A percentile compares a stretch with the other conserved stretches of the same genome.
phyloP scores from a whole-genome alignment of 169 alveolate genomes.

The Cryptosporidium xiaoi region DNA sequence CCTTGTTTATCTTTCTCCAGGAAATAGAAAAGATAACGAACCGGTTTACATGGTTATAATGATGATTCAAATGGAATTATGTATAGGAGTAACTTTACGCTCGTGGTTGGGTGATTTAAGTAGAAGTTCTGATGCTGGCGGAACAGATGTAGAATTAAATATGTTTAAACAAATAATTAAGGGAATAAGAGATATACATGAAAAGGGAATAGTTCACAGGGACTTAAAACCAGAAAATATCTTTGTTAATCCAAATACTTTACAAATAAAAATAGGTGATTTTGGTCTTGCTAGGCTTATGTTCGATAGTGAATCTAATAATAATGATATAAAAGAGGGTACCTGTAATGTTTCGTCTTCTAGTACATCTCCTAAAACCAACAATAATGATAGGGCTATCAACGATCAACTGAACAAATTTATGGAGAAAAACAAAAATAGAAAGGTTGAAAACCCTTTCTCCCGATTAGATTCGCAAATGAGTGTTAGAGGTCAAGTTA shows the following conservation, averaged over 20 bases:
- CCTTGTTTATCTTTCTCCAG: conserved; percentile 64
- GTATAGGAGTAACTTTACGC: conserved; percentile 87
- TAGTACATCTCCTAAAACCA: background rate
- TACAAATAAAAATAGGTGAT: conserved; percentile 89
- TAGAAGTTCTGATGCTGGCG: conserved; percentile 63
- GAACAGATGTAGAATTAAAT: conserved; percentile 81
- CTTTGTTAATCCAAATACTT: conserved; percentile 85
- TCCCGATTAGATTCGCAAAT: conserved; percentile 75
- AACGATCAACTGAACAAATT: background rate
- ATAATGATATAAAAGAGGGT: background rate
- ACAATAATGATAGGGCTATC: background rate
- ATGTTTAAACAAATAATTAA: conserved; percentile 87
- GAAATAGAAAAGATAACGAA: conserved; percentile 28
- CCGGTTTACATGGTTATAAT: conserved; percentile 63
- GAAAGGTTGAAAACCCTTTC: conserved; percentile 2
- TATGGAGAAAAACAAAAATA: conserved; percentile 31
- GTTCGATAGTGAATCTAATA: conserved; percentile 79
- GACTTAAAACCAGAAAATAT: conserved; percentile 92
- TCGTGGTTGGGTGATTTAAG: conserved; percentile 83
- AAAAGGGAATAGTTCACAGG: conserved; percentile 89
- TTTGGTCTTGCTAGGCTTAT: conserved; percentile 90
- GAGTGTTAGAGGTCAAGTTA: conserved; percentile 87
- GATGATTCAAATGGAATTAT: conserved; percentile 89
- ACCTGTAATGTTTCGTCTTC: conserved; percentile 12
- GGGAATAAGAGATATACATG: conserved; percentile 89